Evolutionary conservation across 2,329 filamentous ascomycete species (phyloP).

Genomic region (Botrytis deweyae): DNA sequence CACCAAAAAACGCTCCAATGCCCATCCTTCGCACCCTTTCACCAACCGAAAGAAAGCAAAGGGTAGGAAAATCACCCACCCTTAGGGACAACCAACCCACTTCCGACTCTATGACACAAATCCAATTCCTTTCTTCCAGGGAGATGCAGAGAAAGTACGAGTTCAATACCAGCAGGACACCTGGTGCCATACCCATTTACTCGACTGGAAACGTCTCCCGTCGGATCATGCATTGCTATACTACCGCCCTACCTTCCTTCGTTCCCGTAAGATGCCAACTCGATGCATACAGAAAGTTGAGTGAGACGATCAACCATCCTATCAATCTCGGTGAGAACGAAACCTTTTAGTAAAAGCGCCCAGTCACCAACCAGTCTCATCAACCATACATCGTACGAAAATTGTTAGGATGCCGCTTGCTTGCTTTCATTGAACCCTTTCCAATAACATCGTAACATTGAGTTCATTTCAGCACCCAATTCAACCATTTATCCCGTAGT

Average conservation of each 20-base stretch:
- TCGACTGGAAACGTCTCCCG: constrained; percentile 3
- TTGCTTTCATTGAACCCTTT: background rate
- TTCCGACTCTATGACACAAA: constrained; percentile 13
- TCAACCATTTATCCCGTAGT: constrained; percentile 3
- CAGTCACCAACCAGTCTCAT: background rate
- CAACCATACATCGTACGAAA: constrained; percentile 5
- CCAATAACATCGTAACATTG: constrained; percentile 11
- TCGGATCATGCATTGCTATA: background rate
- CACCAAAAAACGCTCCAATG: background rate
- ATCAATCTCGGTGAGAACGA: constrained; percentile 14
- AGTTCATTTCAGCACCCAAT: background rate
- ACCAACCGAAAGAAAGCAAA: constrained; percentile 10
- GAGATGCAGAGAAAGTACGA: background rate
- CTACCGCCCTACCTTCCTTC: constrained; percentile 8
- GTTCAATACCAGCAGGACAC: background rate
- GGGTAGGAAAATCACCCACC: background rate
- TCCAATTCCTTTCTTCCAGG: constrained; percentile 2
- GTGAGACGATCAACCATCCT: background rate
- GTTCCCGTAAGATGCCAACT: constrained; percentile 8
- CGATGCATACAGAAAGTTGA: background rate
- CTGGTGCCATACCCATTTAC: background rate
- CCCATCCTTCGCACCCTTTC: constrained; percentile 9
- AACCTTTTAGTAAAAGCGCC: background rate
- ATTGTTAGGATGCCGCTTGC: constrained; percentile 2
- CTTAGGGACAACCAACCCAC: constrained; percentile 9